Evolutionary conservation across 345 rosid genomes (phyloP), one percentile per base, ranked within the genome.

Genomic region (Moringa oleifera): DNA sequence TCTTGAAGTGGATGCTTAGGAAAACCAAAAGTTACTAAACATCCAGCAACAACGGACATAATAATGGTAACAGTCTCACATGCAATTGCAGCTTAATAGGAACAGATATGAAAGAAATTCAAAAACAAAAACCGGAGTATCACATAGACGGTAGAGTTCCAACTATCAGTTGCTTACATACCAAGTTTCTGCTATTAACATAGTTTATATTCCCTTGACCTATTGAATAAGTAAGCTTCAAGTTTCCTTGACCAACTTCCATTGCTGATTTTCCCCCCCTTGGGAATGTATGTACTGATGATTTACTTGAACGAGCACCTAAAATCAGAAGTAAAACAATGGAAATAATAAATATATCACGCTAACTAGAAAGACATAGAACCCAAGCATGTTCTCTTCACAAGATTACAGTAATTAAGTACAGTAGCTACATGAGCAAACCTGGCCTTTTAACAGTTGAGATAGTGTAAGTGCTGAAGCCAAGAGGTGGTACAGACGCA

Each of bases 401-500:
- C 53, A 31, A 76, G 31, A 61, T 62, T 13, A 57, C n/a, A 68
- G 70, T 56, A 51, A 67, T 53, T 51, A 51, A 31, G 66, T 58
- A 66, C 25, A 46, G 68, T 18, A 61, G 60, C 63, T 49, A 36
- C 18, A 54, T 5, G 56, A 66, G 20, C 65, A 37, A 76, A 90
- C 97, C 96, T 88, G 82, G 23, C 53, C 45, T 75, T 78, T 78
- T 76, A 68, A 88, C 75, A 68, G 66, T 70, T 51, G 91, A 86
- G 72, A 94, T 73, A 51, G 77, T 69, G 74, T 90, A 94, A 53
- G 95, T 88, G 75, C 74, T 85, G 85, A 86, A 94, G 64, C 97
- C 99, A 61, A 94, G 88, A 56, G 99, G 90, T 70, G 97, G 96
- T 22, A 83, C 87, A 68, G 89, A 83, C 21, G 71, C 92, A 18